Evolutionary conservation across 352 stramenopile genomes (phyloP), one percentile per base, ranked within the genome.

Genomic region (Phytophthora pseudosyringae): DNA sequence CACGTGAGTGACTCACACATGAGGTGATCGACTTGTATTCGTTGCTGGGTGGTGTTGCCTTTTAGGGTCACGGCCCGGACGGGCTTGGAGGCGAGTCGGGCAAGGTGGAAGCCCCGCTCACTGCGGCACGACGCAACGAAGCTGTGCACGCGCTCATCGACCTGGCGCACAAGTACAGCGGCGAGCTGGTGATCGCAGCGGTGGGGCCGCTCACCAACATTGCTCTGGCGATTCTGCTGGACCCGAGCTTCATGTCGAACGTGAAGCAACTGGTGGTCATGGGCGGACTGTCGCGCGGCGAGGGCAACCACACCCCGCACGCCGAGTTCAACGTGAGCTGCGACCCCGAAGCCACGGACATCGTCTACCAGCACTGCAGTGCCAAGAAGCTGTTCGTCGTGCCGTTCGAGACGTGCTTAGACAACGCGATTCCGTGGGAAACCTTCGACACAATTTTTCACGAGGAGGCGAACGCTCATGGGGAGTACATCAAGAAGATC

Each of bases 291-390:
- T 88, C 80, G 36, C 76, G 77, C 9, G 85, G 83, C n/a, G 64
- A 88, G 29, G 85, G 83, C 35, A 95, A 94, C 70, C 53, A 81
- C 39, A 93, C 83, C 31, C 45, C 71, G 21, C 77, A 93, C 66
- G 54, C 80, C 0, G 87, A 95, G 61, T 95, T 92, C 58, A 95
- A 95, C 64, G 82, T 91, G 15, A 81, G 75, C 38, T 93, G 85
- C 59, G 87, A 95, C 64, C 87, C 87, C 5, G 87, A 95, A 63
- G 87, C 87, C 1, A 88, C 85, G 13, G 67, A 81, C 49, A 93
- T 92, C 21, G 77, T 93, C 25, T 83, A 88, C 41, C 60, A 88
- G 65, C 78, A 93, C 67, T 85, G 81, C 68, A 66, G 40, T 12
- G 75, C 82, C 31, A 71, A 78, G 18, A 85, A 93, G 63, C 69